A percentile compares a stretch with the other conserved stretches of the same genome.
Evolutionary conservation across 1,284 basidiomycete genomes (phyloP).

Genomic region (Phellopilus nigrolimitatus): DNA sequence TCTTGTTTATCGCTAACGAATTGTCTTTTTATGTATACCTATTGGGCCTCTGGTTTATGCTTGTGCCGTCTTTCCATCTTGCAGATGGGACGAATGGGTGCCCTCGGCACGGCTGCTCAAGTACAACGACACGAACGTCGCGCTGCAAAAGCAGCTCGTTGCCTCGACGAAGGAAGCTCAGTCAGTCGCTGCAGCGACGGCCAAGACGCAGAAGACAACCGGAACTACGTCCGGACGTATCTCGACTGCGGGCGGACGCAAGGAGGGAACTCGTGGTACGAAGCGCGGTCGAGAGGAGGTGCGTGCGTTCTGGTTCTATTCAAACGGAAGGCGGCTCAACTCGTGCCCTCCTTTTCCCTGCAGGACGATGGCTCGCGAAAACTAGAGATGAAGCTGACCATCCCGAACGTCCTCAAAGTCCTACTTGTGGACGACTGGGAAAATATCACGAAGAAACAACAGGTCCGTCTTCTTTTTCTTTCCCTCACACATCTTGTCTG

Average conservation of each 20-base stretch:
- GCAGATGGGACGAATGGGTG: conserved; percentile 98
- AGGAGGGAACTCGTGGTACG: conserved; percentile 50
- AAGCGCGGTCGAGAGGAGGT: conserved; percentile 63
- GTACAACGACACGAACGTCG: conserved; percentile 79
- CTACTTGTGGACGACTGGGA: conserved; percentile 98
- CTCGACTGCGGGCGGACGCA: conserved; percentile 43
- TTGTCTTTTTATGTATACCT: conserved; percentile 3
- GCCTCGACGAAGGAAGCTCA: conserved; percentile 34
- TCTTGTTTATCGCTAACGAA: not conserved
- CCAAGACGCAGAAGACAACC: conserved; percentile 32
- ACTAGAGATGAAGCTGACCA: conserved; percentile 86
- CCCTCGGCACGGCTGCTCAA: conserved; percentile 82
- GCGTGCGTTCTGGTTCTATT: conserved; percentile 22
- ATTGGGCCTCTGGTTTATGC: too few relatives aligned
- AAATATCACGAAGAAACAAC: conserved; percentile 90
- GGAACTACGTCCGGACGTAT: conserved; percentile 32
- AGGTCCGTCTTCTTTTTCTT: conserved; percentile 42
- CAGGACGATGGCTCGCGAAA: conserved; percentile 65
- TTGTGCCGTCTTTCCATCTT: not conserved
- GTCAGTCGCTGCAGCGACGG: conserved; percentile 33
- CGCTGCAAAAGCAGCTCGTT: conserved; percentile 65
- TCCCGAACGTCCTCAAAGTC: conserved; percentile 87
- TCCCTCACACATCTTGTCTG: conserved; percentile 1
- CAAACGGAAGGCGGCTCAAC: not conserved
- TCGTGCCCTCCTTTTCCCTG: not conserved